Evolutionary conservation across 805 yeast species (phyloP), one percentile per base, ranked within the genome.

Genomic region (Teunomyces aglyptinius): DNA sequence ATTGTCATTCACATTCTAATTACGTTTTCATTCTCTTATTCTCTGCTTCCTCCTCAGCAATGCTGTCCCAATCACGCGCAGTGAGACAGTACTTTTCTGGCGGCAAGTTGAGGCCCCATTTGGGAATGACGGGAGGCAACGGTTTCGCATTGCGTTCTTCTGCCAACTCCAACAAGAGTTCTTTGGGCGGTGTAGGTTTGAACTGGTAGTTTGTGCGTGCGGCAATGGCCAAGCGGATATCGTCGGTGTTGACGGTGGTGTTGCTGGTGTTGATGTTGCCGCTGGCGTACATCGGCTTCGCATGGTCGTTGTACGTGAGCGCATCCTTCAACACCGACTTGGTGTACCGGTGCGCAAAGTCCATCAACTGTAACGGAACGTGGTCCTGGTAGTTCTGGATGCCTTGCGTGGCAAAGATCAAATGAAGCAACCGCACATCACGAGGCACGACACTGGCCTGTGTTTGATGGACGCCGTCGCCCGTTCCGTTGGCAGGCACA

Each of bases 31-130:
- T 54, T n/a, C 32, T 16, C 20, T 48, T 44, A 13, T 49, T 51
- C 12, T 44, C 43, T 16, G 56, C 60, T n/a, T 36, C 50, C 40
- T 48, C 52, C 22, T 63, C 64, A 35, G 54, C 61, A 49, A 59
- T 51, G 43, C 49, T 54, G 45, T 80, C 84, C 85, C 91, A 87
- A 51, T 87, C 90, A 51, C 77, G 78, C 1, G 88, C 94, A 0
- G 96, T 90, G 45, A 91, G 71, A 68, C 98, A 91, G 69, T 89
- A 91, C 78, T 91, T 94, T 71, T 94, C 99, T 4, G 99, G 98
- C 2, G 99, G 99, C 43, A 95, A 73, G 53, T 97, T 80, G 33
- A 94, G 77, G 8, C 99, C 98, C 85, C 89, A 90, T 43, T 85
- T 80, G 11, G 94, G 91, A 65, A 91, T 84, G 11, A 94, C 91